Percentiles rank a stretch among this genome's conserved stretches.
These are phyloP conservation scores for Pseudomonodictys pantanalensis DNA, from an alignment of 495 filamentous ascomycete species.

Conservation along the genomic window DNA sequence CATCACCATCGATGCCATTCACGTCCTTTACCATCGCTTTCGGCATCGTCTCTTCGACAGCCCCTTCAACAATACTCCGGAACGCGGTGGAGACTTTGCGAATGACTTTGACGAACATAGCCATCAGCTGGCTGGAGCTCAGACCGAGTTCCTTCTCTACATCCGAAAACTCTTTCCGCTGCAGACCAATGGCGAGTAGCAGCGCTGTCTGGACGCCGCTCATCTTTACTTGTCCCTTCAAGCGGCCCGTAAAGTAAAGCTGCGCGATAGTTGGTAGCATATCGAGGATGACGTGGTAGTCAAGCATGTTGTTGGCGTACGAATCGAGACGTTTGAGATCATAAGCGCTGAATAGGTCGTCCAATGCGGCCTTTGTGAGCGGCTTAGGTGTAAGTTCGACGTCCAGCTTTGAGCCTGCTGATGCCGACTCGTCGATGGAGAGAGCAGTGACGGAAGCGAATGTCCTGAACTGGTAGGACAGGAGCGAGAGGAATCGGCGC, in stretches of 20 bases:
- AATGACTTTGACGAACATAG: slow-evolving; percentile 95
- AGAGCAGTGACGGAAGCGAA: slow-evolving; percentile 80
- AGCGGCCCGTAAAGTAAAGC: slow-evolving; percentile 76
- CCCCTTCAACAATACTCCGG: slow-evolving; percentile 67
- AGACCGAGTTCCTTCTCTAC: slow-evolving; percentile 77
- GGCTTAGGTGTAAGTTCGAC: slow-evolving; percentile 47
- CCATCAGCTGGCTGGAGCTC: slow-evolving; percentile 74
- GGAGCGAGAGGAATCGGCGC: slow-evolving; percentile 76
- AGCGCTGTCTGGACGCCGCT: slow-evolving; percentile 79
- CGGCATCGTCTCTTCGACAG: slow-evolving; percentile 69
- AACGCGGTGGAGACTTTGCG: slow-evolving; percentile 80
- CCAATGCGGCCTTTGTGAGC: slow-evolving; percentile 70
- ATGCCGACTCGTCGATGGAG: slow-evolving; percentile 84
- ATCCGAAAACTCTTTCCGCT: slow-evolving; percentile 78
- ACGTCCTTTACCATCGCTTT: slow-evolving; percentile 57
- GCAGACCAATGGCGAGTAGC: slow-evolving; percentile 82
- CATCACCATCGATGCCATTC: slow-evolving; percentile 52
- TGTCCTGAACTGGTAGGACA: slow-evolving; percentile 87
- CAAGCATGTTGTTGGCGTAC: slow-evolving; percentile 93
- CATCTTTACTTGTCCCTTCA: slow-evolving; percentile 62
- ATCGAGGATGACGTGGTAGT: slow-evolving; percentile 96
- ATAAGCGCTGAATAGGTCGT: slow-evolving; percentile 76
- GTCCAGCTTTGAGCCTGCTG: slow-evolving; percentile 64
- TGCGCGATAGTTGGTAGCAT: slow-evolving; percentile 77
- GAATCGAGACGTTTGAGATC: slow-evolving; percentile 92